A percentile compares a stretch with the other conserved stretches of the same genome.
Conservation (phyloP, 495 filamentous ascomycete species). For the Aspergillus mulundensis region DNA sequence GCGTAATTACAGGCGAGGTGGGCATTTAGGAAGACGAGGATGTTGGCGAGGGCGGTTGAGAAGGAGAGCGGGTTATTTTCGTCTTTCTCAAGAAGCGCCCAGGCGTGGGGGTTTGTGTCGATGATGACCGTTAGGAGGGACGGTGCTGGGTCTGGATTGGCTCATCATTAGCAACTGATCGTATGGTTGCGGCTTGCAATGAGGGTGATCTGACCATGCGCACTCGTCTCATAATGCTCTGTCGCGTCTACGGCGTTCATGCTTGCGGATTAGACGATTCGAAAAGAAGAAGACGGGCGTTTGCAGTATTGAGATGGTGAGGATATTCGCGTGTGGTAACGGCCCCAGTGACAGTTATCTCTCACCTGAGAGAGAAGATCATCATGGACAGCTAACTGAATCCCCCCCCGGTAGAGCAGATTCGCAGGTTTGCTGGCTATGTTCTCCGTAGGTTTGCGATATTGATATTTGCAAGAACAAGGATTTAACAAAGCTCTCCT, state of each 20-base stretch:
- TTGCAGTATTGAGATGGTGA: background rate
- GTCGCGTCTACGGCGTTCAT: conserved; percentile 92
- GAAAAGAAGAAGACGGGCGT: background rate
- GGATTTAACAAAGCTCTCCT: background rate
- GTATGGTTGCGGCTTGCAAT: conserved; percentile 2
- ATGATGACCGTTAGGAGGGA: conserved; percentile 88
- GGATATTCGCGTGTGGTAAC: background rate
- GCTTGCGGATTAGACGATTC: conserved; percentile 19
- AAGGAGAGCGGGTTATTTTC: conserved; percentile 67
- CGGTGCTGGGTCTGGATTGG: conserved; percentile 60
- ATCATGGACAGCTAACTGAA: conserved; percentile 1
- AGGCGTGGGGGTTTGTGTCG: conserved; percentile 95
- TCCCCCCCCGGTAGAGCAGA: background rate
- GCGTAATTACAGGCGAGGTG: conserved; percentile 90
- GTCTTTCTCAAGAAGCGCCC: conserved; percentile 65
- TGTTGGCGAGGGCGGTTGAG: conserved; percentile 77
- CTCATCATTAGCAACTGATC: background rate
- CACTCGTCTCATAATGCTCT: conserved; percentile 67
- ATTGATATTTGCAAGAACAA: no score
- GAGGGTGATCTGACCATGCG: conserved; percentile 39
- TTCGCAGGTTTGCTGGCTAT: background rate
- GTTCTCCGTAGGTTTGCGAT: no score
- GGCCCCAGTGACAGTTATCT: background rate
- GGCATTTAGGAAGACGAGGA: conserved; percentile 94
- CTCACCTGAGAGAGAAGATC: background rate